Percentiles rank a stretch among this genome's conserved stretches.
These are phyloP conservation scores for Triangularia verruculosa DNA, from an alignment of 2,329 filamentous ascomycete species.

Conservation along the genomic window DNA sequence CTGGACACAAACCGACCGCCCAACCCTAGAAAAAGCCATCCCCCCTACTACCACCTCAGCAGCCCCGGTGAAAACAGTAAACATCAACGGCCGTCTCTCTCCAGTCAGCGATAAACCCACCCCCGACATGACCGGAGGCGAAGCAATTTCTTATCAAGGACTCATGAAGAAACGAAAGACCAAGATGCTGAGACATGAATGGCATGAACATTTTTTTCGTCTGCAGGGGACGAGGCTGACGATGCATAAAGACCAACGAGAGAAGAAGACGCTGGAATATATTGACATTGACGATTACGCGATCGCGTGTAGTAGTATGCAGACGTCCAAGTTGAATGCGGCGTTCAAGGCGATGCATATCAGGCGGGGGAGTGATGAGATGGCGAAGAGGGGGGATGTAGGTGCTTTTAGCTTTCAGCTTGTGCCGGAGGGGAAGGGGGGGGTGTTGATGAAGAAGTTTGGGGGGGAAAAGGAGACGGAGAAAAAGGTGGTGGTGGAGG, in stretches of 20 bases:
- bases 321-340: conserved; percentile 76
- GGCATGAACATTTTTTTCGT: conserved; percentile 88
- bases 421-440: conserved; percentile 59
- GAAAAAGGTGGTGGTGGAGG: conserved; percentile 31
- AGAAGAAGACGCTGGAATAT: conserved; percentile 66
- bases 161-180: conserved; percentile 95
- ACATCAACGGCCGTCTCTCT: conserved; percentile 32
- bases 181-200: conserved; percentile 84
- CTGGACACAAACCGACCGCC: conserved; percentile 51
- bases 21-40: conserved; percentile 45
- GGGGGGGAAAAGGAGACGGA: neutral
- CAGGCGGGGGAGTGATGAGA: conserved; percentile 50
- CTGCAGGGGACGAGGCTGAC: conserved; percentile 72
- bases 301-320: conserved; percentile 77
- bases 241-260: conserved; percentile 65
- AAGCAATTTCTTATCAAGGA: conserved; percentile 69
- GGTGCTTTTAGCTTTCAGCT: conserved; percentile 82
- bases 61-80: conserved; percentile 22
- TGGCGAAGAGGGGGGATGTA: conserved; percentile 49
- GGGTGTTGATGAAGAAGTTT: conserved; percentile 46
- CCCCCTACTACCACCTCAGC: conserved; percentile 31
- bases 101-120: conserved; percentile 32
- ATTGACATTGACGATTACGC: conserved; percentile 88
- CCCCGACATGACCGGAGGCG: conserved; percentile 36
- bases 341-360: conserved; percentile 80